Evolutionary conservation across 257 asterid species (phyloP), one percentile per base, ranked within the genome.

Genomic region (Marsdenia floribunda): DNA sequence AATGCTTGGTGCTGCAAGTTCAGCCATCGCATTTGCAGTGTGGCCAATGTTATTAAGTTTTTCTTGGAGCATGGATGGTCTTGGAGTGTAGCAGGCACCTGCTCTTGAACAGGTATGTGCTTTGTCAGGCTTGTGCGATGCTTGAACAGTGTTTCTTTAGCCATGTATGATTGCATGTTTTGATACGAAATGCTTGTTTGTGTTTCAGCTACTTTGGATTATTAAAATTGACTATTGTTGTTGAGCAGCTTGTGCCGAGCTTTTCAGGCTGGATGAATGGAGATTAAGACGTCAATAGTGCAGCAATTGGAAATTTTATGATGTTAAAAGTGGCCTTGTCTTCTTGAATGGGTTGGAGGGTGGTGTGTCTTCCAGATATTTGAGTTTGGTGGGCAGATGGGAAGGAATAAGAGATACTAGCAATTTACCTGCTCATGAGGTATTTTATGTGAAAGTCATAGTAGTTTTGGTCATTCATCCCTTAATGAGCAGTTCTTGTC

Each of bases 51-150:
- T 83, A 84, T 82, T 87, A 88, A 73, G 80, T 87, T 88, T 87
- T 88, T 86, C 77, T 82, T 85, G 96, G 86, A 86, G 87, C 84
- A 86, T 88, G 86, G 93, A 88, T 90, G 96, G 87, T 88, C 91
- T 87, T 87, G 89, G 87, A 82, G 80, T 85, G 74, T 84, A 88
- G 92, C 93, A 68, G 97, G 97, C 91, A 84, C 96, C 66, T 89
- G 87, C 93, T 88, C 75, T 80, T 80, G 84, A 83, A 79, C 79
- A 85, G 95, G 96, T 49, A 11, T 42, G 72, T 42, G 60, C 79
- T 70, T 72, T 58, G 72, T 68, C 80, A 64, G 73, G 75, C 77
- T 55, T 75, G 22, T 66, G 40, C 29, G 47, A 13, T 29, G 19
- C 22, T 6, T 7, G 47, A 12, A 6, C 14, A n/a, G 24, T 64